These are phyloP conservation scores for Hypoxylon lienhwacheense DNA, from an alignment of 495 filamentous ascomycete genomes.

Conservation along the genomic window DNA sequence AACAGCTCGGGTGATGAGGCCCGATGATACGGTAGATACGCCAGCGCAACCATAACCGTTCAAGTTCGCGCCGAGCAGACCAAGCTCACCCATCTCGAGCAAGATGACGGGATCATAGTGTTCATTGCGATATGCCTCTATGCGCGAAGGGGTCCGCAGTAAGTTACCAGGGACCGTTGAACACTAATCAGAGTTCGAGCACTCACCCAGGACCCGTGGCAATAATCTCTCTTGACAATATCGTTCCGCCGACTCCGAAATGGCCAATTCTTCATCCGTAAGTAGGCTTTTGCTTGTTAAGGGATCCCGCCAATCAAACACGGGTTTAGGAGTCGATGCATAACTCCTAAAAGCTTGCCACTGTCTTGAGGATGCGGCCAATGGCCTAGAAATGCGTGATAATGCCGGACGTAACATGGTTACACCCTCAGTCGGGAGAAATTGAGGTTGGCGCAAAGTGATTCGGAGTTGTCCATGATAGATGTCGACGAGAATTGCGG, in stretches of 20 bases:
- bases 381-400: slow-evolving; percentile 25
- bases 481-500: slow-evolving; percentile 17
- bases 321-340: slow-evolving; percentile 46
- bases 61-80: slow-evolving; percentile 87
- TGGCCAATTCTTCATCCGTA: slow-evolving; percentile 87
- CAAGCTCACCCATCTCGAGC: slow-evolving; percentile 93
- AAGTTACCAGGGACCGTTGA: background rate
- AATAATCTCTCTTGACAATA: slow-evolving; percentile 90
- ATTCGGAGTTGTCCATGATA: slow-evolving; percentile 12
- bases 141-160: slow-evolving; percentile 12
- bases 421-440: slow-evolving; percentile 23
- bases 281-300: slow-evolving; percentile 70
- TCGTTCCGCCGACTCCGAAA: slow-evolving; percentile 81
- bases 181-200: slow-evolving; percentile 2
- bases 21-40: slow-evolving; percentile 84
- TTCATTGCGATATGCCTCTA: slow-evolving; percentile 95
- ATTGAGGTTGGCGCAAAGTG: slow-evolving; percentile 13
- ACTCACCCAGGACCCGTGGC: slow-evolving; percentile 84
- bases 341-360: slow-evolving; percentile 37
- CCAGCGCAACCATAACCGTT: slow-evolving; percentile 95
- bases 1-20: slow-evolving; percentile 92
- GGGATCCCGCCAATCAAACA: slow-evolving; percentile 93
- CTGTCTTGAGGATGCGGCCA: slow-evolving; percentile 7
- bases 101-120: slow-evolving; percentile 88
- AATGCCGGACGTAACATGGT: slow-evolving; percentile 34